These are phyloP conservation scores for Acacia pycnantha DNA, from an alignment of 331 rosid species.

Conservation along the genomic window DNA sequence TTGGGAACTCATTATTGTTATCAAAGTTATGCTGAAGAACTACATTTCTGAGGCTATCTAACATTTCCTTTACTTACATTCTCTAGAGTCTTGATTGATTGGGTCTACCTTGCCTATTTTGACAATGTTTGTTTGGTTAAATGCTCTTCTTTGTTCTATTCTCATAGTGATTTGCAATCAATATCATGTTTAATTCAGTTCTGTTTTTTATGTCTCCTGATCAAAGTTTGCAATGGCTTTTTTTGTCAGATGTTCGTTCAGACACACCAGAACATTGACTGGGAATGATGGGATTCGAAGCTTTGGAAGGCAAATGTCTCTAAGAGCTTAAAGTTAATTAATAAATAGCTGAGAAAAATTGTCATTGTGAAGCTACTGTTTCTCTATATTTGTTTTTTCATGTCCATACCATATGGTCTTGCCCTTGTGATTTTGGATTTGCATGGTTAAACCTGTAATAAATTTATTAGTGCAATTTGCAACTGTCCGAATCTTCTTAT, in stretches of 20 bases:
- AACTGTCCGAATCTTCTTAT: not conserved
- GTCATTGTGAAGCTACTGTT: conserved; percentile 27
- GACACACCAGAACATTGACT: conserved; percentile 32
- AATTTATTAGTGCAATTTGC: conserved; percentile 3
- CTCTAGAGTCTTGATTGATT: not conserved
- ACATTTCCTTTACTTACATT: not conserved
- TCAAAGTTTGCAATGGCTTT: conserved; percentile 4
- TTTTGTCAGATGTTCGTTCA: conserved; percentile 40
- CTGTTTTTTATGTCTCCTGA: conserved; percentile 19
- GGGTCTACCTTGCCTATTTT: not conserved
- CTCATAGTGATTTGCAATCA: not conserved
- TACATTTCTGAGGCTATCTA: not conserved
- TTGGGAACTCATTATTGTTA: not conserved
- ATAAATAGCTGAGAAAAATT: not conserved
- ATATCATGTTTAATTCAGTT: not conserved
- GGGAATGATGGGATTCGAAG: conserved; percentile 11
- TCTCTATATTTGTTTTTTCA: conserved; percentile 5
- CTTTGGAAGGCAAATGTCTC: conserved; percentile 2
- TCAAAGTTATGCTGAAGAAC: not conserved
- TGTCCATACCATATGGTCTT: conserved; percentile 26
- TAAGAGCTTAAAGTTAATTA: not conserved
- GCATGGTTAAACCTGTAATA: conserved; percentile 38
- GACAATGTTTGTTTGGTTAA: not conserved
- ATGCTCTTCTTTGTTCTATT: not conserved
- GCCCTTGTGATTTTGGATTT: conserved; percentile 20